Percentiles rank a stretch among this genome's conserved stretches.
Evolutionary conservation across 1,284 basidiomycete genomes (phyloP).

Genomic region (Apiotrichum porosum): DNA sequence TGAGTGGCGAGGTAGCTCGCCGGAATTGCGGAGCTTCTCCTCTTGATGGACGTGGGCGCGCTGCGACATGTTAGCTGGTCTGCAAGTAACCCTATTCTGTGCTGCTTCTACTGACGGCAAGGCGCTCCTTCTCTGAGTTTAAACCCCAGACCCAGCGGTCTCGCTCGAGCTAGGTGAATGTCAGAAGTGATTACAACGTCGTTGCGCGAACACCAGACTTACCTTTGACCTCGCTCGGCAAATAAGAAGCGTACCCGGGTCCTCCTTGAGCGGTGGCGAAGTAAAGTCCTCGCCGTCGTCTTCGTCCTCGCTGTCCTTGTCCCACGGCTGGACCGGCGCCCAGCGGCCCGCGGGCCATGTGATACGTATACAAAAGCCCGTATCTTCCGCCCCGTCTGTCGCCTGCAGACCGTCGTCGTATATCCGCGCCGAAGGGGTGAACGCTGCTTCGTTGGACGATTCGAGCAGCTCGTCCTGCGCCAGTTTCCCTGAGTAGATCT

Average conservation of each 20-base stretch:
- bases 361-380: conserved; percentile 39
- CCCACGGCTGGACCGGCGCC: conserved; percentile 32
- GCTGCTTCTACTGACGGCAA: no score
- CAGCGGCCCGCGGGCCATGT: conserved; percentile 19
- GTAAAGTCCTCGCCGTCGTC: conserved; percentile 15
- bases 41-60: conserved; percentile 30
- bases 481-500: conserved; percentile 44
- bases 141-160: conserved; percentile 49
- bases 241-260: conserved; percentile 28
- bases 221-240: conserved; percentile 46
- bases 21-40: conserved; percentile 28
- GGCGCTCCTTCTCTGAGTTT: conserved; percentile 46
- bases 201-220: conserved; percentile 12
- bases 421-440: conserved; percentile 29
- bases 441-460: conserved; percentile 15
- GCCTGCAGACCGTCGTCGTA: conserved; percentile 46
- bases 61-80: no score
- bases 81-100: no score
- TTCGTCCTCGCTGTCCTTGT: conserved; percentile 14
- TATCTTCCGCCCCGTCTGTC: conserved; percentile 42
- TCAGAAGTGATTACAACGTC: neutral
- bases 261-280: conserved; percentile 29
- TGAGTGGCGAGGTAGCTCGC: conserved; percentile 24
- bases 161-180: conserved; percentile 40
- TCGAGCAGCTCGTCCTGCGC: conserved; percentile 40